Evolutionary conservation across 2,329 filamentous ascomycete genomes (phyloP).

Genomic region (Sporothrix mexicana): DNA sequence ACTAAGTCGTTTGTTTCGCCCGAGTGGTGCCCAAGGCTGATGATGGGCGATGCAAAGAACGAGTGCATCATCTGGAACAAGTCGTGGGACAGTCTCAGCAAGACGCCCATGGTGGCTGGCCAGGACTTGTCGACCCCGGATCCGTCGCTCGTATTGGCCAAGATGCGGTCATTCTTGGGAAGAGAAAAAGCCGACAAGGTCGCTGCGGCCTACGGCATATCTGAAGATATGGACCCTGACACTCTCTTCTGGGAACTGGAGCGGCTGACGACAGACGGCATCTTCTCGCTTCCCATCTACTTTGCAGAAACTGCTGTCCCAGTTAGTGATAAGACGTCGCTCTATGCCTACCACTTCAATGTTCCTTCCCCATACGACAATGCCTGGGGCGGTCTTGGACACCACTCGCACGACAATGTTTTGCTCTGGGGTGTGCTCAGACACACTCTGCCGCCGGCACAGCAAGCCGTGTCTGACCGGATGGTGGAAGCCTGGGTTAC

Average conservation of each 20-base stretch:
- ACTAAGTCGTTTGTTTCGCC: slow-evolving; percentile 23
- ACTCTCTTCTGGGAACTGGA: slow-evolving; percentile 36
- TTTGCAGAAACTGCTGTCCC: slow-evolving; percentile 19
- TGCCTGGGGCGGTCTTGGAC: slow-evolving; percentile 38
- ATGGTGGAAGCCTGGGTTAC: slow-evolving; percentile 34
- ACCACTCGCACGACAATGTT: slow-evolving; percentile 39
- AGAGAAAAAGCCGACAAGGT: slow-evolving; percentile 23
- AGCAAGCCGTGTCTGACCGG: slow-evolving; percentile 10
- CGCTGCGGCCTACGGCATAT: slow-evolving; percentile 29
- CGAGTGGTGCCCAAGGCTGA: slow-evolving; percentile 36
- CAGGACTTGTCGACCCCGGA: slow-evolving; percentile 28
- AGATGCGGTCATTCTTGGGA: slow-evolving; percentile 28
- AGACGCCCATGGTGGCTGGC: neutral
- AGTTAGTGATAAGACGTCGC: neutral
- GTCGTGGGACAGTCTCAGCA: slow-evolving; percentile 27
- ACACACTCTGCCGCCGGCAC: slow-evolving; percentile 31
- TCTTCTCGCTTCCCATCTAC: slow-evolving; percentile 36
- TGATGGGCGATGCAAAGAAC: slow-evolving; percentile 38
- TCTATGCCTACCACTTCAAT: slow-evolving; percentile 39
- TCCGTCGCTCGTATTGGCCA: slow-evolving; percentile 26
- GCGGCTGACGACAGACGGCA: slow-evolving; percentile 36
- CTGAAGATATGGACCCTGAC: neutral
- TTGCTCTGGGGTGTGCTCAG: slow-evolving; percentile 37
- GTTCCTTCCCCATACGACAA: slow-evolving; percentile 39
- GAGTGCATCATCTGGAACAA: slow-evolving; percentile 42